phyloP scores from a whole-genome alignment of 768 basidiomycete species.

The Pholiota molesta region DNA sequence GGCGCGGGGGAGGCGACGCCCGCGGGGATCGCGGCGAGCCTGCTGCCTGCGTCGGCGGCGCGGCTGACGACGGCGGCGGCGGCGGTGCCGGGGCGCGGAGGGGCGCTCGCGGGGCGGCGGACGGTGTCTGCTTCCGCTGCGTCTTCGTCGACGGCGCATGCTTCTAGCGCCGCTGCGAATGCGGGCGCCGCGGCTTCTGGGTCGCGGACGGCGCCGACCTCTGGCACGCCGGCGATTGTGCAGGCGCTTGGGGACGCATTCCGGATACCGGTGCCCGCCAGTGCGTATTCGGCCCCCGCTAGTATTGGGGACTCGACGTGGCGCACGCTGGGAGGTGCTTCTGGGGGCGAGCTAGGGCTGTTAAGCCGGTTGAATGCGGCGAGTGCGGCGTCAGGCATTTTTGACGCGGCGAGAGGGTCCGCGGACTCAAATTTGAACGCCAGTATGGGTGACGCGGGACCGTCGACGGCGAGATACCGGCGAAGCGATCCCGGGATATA shows the following conservation, averaged over 20 bases:
- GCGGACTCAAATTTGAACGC: neutral
- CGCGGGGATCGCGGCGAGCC: conserved; percentile 1
- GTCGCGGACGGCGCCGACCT: neutral
- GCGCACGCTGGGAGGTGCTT: conserved; percentile 35
- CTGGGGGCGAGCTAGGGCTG: neutral
- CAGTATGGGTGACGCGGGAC: neutral
- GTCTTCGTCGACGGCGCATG: neutral
- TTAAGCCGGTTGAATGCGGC: neutral
- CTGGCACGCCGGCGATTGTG: conserved; percentile 36
- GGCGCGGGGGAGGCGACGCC: neutral
- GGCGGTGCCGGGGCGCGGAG: neutral
- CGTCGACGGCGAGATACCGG: neutral
- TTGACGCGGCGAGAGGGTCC: neutral
- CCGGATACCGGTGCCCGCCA: conserved; percentile 41
- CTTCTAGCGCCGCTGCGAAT: conserved; percentile 14
- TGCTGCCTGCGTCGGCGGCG: conserved; percentile 3
- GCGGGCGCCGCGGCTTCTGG: conserved; percentile 6
- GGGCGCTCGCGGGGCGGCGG: neutral
- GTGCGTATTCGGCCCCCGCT: conserved; percentile 41
- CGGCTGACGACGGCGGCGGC: conserved; percentile 3
- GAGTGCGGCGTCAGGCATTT: neutral
- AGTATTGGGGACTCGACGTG: conserved; percentile 50
- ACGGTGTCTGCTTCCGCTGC: neutral
- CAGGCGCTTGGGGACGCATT: conserved; percentile 63
- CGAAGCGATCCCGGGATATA: neutral